Conservation (phyloP, 2,329 filamentous ascomycete species). For the Cordyceps farinosa region DNA sequence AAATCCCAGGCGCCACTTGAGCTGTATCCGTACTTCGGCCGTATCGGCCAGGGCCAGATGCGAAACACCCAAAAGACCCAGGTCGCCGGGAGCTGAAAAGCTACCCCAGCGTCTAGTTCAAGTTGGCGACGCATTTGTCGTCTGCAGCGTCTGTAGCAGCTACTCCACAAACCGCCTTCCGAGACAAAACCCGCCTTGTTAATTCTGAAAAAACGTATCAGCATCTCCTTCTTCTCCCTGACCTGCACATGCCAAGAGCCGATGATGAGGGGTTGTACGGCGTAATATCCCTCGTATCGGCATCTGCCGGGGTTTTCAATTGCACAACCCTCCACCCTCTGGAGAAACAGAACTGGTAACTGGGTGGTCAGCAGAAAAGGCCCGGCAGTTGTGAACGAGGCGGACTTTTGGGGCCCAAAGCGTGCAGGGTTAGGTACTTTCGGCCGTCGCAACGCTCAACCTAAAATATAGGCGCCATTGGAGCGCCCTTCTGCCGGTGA, state of each 20-base stretch:
- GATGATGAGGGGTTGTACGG: neutral
- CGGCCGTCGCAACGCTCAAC: neutral
- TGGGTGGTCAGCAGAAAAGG: constrained; percentile 12
- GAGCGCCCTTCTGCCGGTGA: neutral
- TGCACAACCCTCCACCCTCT: neutral
- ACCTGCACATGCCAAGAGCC: neutral
- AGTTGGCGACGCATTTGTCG: neutral
- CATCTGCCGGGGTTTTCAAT: neutral
- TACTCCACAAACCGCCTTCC: constrained; percentile 1
- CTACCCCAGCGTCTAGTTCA: constrained; percentile 1
- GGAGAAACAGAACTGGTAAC: neutral
- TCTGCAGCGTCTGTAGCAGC: neutral
- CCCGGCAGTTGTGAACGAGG: constrained; percentile 13
- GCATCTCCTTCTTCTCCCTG: neutral
- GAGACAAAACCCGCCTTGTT: neutral
- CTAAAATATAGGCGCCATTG: constrained; percentile 3
- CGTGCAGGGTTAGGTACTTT: neutral
- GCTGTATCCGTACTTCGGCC: no score
- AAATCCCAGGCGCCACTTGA: no score
- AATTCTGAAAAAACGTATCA: neutral
- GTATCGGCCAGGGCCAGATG: no score
- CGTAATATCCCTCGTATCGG: neutral
- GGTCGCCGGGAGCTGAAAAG: constrained; percentile 10
- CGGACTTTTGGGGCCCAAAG: constrained; percentile 2
- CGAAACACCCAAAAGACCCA: neutral